Conservation (phyloP, 148 eudicot genomes). For the Rhododendron kiyosumense region DNA sequence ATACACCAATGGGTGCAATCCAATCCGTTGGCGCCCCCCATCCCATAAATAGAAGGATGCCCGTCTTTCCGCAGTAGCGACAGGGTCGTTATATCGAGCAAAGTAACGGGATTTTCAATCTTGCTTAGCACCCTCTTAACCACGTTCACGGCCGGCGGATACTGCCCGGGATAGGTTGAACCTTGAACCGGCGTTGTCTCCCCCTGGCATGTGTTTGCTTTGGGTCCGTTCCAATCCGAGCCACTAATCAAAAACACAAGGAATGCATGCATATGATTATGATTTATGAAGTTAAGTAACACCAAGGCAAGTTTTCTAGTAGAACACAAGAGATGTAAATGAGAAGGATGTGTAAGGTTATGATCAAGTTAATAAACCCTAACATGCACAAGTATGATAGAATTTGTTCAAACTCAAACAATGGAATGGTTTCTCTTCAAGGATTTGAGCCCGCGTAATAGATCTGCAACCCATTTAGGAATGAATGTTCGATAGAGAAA, state of each 20-base stretch:
- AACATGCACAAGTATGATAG: too few species aligned
- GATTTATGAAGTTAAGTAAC: neutral
- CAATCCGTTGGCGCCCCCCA: conserved; percentile 21
- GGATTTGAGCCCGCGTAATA: neutral
- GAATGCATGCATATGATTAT: neutral
- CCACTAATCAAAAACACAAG: conserved; percentile 27
- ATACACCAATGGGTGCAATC: conserved; percentile 95
- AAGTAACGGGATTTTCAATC: conserved; percentile 44
- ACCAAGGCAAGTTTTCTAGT: neutral
- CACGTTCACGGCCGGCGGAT: conserved; percentile 37
- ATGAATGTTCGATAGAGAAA: neutral
- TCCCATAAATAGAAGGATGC: conserved; percentile 61
- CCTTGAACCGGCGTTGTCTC: conserved; percentile 49
- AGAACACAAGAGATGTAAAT: neutral
- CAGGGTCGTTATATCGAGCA: conserved; percentile 63
- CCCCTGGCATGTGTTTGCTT: conserved; percentile 40
- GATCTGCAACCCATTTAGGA: neutral
- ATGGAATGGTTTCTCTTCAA: neutral
- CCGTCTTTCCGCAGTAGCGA: conserved; percentile 65
- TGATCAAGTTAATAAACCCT: neutral
- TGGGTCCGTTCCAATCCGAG: conserved; percentile 54
- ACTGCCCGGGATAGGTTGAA: conserved; percentile 44
- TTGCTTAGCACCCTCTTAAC: conserved; percentile 49
- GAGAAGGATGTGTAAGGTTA: neutral
- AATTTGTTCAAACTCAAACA: too few species aligned